Evolutionary conservation across 2,329 filamentous ascomycete species (phyloP), one percentile per base, ranked within the genome.

Genomic region (Teratosphaeriaceae sp.): DNA sequence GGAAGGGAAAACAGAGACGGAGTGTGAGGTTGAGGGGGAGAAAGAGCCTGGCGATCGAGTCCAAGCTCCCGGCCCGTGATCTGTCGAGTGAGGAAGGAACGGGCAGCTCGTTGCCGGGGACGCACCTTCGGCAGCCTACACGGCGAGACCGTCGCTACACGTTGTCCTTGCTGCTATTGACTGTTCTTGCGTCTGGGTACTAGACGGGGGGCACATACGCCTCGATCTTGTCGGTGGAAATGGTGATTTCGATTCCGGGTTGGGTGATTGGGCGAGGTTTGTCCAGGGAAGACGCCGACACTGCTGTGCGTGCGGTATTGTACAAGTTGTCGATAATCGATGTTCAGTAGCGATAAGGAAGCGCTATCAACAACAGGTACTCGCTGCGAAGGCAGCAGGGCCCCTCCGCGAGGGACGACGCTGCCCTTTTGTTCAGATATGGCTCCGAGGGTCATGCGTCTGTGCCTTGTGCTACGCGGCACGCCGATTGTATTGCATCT

Each of bases 1-100:
- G 41, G 33, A n/a, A n/a, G n/a, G n/a, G n/a, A 30, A 41, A n/a
- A n/a, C n/a, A n/a, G 33, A 46, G 37, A 40, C 42, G 38, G 43
- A 40, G 34, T 21, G 47, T 46, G 42, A 45, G 51, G 46, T 50
- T 46, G 40, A 47, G 46, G 48, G n/a, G 23, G 36, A 49, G 44
- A n/a, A n/a, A n/a, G n/a, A n/a, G n/a, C n/a, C n/a, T n/a, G n/a
- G 12, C 24, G 22, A 6, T 38, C n/a, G 35, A 38, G 11, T 18
- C 21, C 20, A 38, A 26, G 31, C 20, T 19, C 31, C 31, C 31
- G 31, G 31, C n/a, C 31, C 31, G 31, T 8, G 13, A 18, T 35
- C n/a, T 19, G 31, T n/a, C 20, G 15, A 19, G 20, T 15, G 41
- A 49, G 39, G 44, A 41, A 43, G 30, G 38, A 33, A 38, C 38